Evolutionary conservation across 441 rosid species (phyloP), one percentile per base, ranked within the genome.

Genomic region (Populus tomentosa): DNA sequence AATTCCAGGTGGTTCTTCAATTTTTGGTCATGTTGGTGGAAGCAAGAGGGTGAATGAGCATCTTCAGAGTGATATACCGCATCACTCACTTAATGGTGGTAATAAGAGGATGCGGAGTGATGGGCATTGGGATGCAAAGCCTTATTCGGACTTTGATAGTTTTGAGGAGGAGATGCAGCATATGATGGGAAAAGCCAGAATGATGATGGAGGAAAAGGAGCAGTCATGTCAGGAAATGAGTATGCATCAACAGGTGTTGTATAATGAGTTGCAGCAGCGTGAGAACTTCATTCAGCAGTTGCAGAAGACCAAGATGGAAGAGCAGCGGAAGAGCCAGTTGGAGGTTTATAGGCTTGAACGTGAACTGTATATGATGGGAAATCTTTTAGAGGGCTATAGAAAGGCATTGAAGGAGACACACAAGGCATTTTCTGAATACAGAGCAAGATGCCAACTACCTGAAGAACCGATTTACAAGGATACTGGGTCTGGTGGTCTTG

Each of bases 401-500:
- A 94, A 85, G 87, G 90, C 91, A 68, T 82, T 91, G 86, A 96
- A 87, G 86, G 92, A 84, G 75, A 87, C 89, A 4, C 85, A 85
- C 64, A 85, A 83, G 79, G 86, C 89, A 67, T 91, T 88, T 80
- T 69, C 87, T 11, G 94, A 94, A 65, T 94, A 96, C 66, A 88
- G 92, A 77, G 86, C 86, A 36, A 85, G 82, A 64, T 86, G 81
- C 79, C 88, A 86, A 2, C 80, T 82, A 74, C 90, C 84, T 42
- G 92, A 88, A 74, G 90, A 87, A 53, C 92, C 95, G 1, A 85
- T 94, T 59, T 95, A 95, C 85, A 84, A 83, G 84, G 94, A 94
- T 86, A 87, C 87, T 62, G 95, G 95, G 18, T 85, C 92, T 28
- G 94, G 94, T 23, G 99, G 99, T 72, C 92, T 92, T 79, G 94